These are phyloP conservation scores for Persicaria maculosa DNA, from an alignment of 148 eudicot species.

Conservation along the genomic window DNA sequence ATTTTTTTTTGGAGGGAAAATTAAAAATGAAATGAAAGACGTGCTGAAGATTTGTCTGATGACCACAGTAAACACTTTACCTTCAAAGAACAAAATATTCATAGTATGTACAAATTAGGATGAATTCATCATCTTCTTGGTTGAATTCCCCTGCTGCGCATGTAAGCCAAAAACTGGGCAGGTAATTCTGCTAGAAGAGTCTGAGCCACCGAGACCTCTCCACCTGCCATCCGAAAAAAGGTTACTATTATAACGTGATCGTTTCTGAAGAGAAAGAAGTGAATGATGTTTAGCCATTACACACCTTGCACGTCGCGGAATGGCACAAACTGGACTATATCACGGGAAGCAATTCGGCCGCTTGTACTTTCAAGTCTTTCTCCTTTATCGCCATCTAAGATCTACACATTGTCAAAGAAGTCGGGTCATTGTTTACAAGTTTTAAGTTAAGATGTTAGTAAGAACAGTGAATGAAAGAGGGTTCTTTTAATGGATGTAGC, in stretches of 20 bases:
- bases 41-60: background rate
- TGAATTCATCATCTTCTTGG: constrained; percentile 36
- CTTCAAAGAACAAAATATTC: constrained; percentile 12
- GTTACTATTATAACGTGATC: background rate
- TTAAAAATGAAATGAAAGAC: background rate
- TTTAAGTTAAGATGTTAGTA: background rate
- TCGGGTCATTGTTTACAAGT: background rate
- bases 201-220: constrained; percentile 74
- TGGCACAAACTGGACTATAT: constrained; percentile 96
- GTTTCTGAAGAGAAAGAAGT: background rate
- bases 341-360: constrained; percentile 85
- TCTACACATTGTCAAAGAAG: constrained; percentile 29
- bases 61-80: background rate
- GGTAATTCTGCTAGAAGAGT: constrained; percentile 91
- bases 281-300: constrained; percentile 13
- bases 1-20: background rate
- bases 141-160: constrained; percentile 64
- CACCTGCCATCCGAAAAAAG: constrained; percentile 48
- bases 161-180: constrained; percentile 75
- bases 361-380: constrained; percentile 82
- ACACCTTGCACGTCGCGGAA: constrained; percentile 81
- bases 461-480: background rate
- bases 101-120: constrained; percentile 27
- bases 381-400: constrained; percentile 81
- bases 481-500: background rate